Conservation (phyloP, 495 filamentous ascomycete species). For the Neurospora africana region DNA sequence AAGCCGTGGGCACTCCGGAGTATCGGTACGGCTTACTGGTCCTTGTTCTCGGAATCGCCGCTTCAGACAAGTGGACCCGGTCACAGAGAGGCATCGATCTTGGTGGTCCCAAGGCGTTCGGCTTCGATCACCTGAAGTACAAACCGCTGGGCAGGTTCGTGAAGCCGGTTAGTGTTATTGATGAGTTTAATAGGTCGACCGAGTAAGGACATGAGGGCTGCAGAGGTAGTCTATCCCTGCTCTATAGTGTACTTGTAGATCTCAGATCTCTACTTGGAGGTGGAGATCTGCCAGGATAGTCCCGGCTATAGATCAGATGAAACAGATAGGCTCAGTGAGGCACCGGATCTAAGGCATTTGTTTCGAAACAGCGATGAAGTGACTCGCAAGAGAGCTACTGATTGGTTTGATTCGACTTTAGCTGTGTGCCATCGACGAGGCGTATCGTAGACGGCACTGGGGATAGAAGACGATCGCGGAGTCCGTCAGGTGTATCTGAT, state of each 20-base stretch:
- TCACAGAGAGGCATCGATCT: conserved; percentile 39
- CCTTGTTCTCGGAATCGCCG: conserved; percentile 45
- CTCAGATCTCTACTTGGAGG: not conserved
- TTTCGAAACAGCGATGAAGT: not conserved
- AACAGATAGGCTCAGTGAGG: not conserved
- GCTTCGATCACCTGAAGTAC: conserved; percentile 39
- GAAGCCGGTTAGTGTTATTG: conserved; percentile 42
- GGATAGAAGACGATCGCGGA: not conserved
- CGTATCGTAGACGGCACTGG: not conserved
- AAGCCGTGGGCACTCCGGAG: conserved; percentile 50
- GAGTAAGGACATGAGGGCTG: not conserved
- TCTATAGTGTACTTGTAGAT: not conserved
- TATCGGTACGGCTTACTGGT: conserved; percentile 51
- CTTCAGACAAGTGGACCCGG: conserved; percentile 46
- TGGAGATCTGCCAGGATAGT: not conserved
- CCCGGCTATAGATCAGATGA: not conserved
- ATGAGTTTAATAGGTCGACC: conserved; percentile 29
- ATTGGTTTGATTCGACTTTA: not conserved
- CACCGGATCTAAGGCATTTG: not conserved
- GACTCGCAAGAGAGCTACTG: not conserved
- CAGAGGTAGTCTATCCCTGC: not conserved
- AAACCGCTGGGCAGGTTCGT: conserved; percentile 37
- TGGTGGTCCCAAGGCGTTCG: conserved; percentile 43
- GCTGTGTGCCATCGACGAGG: not conserved
- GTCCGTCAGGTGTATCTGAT: not conserved